Evolutionary conservation across 257 asterid species (phyloP), one percentile per base, ranked within the genome.

Genomic region (Anisodus acutangulus): DNA sequence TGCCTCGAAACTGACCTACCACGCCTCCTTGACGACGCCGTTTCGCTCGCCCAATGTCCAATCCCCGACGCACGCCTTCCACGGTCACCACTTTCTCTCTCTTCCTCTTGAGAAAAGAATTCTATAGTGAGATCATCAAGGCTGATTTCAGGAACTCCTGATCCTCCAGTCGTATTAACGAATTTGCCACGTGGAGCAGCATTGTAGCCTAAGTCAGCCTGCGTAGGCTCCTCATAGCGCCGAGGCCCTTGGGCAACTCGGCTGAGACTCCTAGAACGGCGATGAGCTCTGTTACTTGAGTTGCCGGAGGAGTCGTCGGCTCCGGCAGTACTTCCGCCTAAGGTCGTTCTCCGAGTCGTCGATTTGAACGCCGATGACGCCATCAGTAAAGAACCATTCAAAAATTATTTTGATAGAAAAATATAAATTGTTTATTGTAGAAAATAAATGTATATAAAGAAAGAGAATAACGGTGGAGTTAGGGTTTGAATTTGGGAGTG

Each of bases 281-380:
- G 90, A 31, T 83, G 86, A 67, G 86, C 37, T 67, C 76, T 84
- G 53, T 19, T 85, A 13, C 86, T 67, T 6, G 90, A 88, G 83
- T 76, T 64, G 39, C 84, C 72, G 78, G 87, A 72, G 79, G 78
- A 84, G 3, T 49, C 67, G 64, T 58, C 55, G 10, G 13, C 49
- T 19, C 66, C 85, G 83, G 83, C 88, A n/a, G 95, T 87, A 87
- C 63, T 31, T 49, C 89, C 89, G 47, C 90, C 91, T 69, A 91
- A 58, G 6, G 93, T 80, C 35, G 91, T 89, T 79, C 98, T 85
- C 87, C 85, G 88, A 58, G 95, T 89, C 47, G 95, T 90, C 43
- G 97, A 94, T 83, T 91, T 93, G 86, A 93, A 94, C 9, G 96
- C 97, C 64, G 99, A 94, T 2, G 99, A 88, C 85, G 99, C 98